These are phyloP conservation scores for Gomphus sp. DNA, from an alignment of 1,284 basidiomycete genomes.

Conservation along the genomic window DNA sequence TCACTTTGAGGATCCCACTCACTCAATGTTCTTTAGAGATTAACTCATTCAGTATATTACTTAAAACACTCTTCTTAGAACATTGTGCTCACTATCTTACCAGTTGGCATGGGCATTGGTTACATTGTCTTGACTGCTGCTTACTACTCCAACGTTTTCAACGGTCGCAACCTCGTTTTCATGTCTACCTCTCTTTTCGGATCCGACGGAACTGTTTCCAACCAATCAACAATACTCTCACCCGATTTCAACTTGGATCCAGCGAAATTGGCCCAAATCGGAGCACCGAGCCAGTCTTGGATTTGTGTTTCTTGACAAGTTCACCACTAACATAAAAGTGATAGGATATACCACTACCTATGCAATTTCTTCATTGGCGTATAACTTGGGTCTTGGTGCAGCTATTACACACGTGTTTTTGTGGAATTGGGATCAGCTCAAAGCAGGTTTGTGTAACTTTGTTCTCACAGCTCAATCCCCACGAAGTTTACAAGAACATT, in stretches of 20 bases:
- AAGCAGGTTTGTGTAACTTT: constrained; percentile 16
- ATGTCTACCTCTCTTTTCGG: constrained; percentile 43
- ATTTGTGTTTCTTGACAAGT: background rate
- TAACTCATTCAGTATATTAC: constrained; percentile 28
- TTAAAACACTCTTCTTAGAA: background rate
- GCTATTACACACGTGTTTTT: constrained; percentile 39
- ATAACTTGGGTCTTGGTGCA: constrained; percentile 40
- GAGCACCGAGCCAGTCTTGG: constrained; percentile 24
- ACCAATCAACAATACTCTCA: constrained; percentile 36
- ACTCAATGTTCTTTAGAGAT: constrained; percentile 20
- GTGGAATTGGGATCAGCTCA: constrained; percentile 42
- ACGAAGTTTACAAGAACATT: background rate
- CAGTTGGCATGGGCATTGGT: constrained; percentile 40
- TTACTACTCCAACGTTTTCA: constrained; percentile 42
- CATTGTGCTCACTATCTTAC: background rate
- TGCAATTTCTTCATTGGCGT: constrained; percentile 38
- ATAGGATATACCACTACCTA: constrained; percentile 40
- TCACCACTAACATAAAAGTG: background rate
- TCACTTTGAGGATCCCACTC: background rate
- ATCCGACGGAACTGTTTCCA: constrained; percentile 31
- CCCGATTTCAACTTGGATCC: constrained; percentile 32
- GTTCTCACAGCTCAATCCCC: background rate
- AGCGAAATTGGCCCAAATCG: constrained; percentile 28
- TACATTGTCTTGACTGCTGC: constrained; percentile 36
- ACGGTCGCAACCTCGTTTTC: constrained; percentile 27